Base-by-base conservation (phyloP, 331 rosid genomes). In the Cydonia oblonga region DNA sequence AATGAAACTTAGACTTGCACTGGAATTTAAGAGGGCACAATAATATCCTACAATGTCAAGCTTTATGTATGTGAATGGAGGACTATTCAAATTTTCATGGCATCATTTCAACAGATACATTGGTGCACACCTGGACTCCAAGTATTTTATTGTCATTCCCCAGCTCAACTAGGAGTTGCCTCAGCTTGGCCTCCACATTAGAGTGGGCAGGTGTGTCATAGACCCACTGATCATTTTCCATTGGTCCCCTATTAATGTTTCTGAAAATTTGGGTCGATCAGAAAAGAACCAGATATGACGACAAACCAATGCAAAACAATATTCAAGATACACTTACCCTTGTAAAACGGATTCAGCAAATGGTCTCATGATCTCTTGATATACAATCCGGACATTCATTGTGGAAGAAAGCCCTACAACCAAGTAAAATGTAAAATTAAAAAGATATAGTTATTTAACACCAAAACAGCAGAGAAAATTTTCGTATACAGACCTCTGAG, bases 331-430 rank as follows among this genome's bases (percentile, higher is more conserved):
- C 54, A 79, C 99, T 84, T 74, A 91, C 99, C 96, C 96, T 75
- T 80, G 85, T 83, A 95, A 66, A 80, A 84, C 92, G 12, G 88
- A 88, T 82, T 88, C 99, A 35, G 99, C 99, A 87, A 95, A 95
- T 40, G 99, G 99, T 84, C 89, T 90, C 99, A 95, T 95, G 73
- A 95, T 90, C 76, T 95, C 99, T 78, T 85, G 85, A 83, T 95
- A 95, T 56, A 88, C 64, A 70, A 91, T 91, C 69, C 72, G 87
- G 57, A 90, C 97, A 80, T 87, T 77, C 99, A 95, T 91, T 59
- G 84, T 77, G 73, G 99, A 76, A 59, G 99, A 91, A 84, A 95
- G 89, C 74, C 99, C 99, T 95, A 58, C 28, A 79, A 74, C 84
- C 85, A 82, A 30, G 77, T 64, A 64, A 72, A 70, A 76, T 69